Evolutionary conservation across 73 alveolate species (phyloP), one percentile per base, ranked within the genome.

Genomic region (Tetrahymena elliotti): DNA sequence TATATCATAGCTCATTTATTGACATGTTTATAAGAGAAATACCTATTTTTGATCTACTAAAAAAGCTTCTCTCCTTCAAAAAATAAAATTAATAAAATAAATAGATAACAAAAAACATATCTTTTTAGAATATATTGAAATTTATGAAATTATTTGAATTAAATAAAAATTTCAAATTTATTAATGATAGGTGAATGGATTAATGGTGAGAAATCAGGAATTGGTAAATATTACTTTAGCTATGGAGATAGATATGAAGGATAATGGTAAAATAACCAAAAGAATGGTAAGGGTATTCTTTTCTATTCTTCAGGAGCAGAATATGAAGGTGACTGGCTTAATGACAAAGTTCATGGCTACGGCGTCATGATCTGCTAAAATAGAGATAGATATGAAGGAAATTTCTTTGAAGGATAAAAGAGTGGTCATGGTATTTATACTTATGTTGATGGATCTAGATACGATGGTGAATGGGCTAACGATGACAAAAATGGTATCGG

Each of bases 341-440:
- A 94, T 88, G 96, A 94, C 35, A 94, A 94, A n/a, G 94, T 94
- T 22, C 83, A 94, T 94, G 96, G 96, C 2, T 94, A 47, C 38
- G 99, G 98, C 31, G 88, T 97, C 22, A 93, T 94, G 93, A 93
- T 94, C 52, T 96, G 92, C 83, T 40, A 96, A 47, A 96, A 97
- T 97, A 98, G 99, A 38, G 99, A 96, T 52, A 83, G 94, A 47
- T 97, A 97, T 93, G 98, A 96, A 94, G 98, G 99, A 5, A 96
- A 97, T 54, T 97, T 97, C 97, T 94, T 93, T 33, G 94, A 97
- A 22, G 97, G 97, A 95, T 68, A 94, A 52, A 95, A 97, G 93
- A 94, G 93, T 96, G 99, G 99, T 38, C 96, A 95, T 93, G 83
- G 96, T 33, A 40, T 88, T 39, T 84, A 94, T 33, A 94, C 93